Base-by-base conservation (phyloP, 139 green algal species). In the Zygnema circumcarinatum region DNA sequence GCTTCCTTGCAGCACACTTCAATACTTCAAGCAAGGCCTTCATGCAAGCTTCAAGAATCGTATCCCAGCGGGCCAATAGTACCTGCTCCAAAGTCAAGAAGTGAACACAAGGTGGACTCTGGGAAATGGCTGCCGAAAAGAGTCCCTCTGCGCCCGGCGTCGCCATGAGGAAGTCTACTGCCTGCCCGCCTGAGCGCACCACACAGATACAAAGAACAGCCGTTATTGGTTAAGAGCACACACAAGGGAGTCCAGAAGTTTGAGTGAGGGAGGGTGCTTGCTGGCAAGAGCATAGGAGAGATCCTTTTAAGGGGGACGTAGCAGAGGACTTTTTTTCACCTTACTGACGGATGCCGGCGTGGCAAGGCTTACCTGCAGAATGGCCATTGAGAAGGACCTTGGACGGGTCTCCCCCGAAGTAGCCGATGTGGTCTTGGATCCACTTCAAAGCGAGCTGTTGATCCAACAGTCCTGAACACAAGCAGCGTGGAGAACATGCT, bases 401-500 rank as follows among this genome's bases (percentile, higher is more conserved):
- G 38, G 36, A 38, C 2, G 76, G 67, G 39, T 84, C 67, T 35
- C 76, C 76, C 22, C 76, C 76, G 39, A 84, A 84, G 39, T 76
- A 84, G 7, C 39, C 38, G 25, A 84, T 84, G 39, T 84, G 67
- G 32, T 84, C 29, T 29, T 76, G 16, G 39, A 84, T 73, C 76
- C 76, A 84, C 39, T 72, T 84, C 21, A 84, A 62, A 54, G 76
- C 76, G 33, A 84, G 0, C 76, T 84, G 76, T 62, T 84, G 76
- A 36, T 84, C 76, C 39, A 84, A 25, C 39, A 84, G 39, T 36
- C 76, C 76, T 84, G 76, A 54, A 78, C 38, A 78, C 56, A 72
- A 31, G 56, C 29, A 29, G 25, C 25, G 25, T 31, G 25, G 29
- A 25, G 29, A 25, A 72, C 56, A n/a, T n/a, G n/a, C n/a, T n/a